Percentiles rank a stretch among this genome's conserved stretches.
phyloP scores from a whole-genome alignment of 2,329 filamentous ascomycete genomes.

The Trichoderma cornu-damae region DNA sequence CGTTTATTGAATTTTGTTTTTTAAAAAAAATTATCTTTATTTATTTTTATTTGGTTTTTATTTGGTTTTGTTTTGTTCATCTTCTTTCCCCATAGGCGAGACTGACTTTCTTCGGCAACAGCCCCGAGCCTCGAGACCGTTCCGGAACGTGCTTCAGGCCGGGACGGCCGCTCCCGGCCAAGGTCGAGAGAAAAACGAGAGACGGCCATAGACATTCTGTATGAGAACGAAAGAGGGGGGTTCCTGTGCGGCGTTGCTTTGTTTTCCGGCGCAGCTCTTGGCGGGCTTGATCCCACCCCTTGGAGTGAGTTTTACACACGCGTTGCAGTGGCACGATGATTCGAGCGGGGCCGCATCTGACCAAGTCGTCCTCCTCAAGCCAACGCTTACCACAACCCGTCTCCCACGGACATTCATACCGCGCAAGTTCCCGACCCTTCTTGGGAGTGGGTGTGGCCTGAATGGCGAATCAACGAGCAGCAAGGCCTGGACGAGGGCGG shows the following conservation, averaged over 20 bases:
- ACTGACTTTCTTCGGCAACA: conserved; percentile 18
- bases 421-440: conserved; percentile 90
- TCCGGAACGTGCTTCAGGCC: background rate
- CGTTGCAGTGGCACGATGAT: too few relatives aligned
- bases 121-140: conserved; percentile 28
- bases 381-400: conserved; percentile 58
- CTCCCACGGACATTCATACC: conserved; percentile 66
- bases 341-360: background rate
- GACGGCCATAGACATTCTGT: conserved; percentile 75
- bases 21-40: too few relatives aligned
- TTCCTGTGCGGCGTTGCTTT: conserved; percentile 84
- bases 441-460: conserved; percentile 81
- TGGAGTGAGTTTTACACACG: conserved; percentile 60
- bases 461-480: conserved; percentile 65
- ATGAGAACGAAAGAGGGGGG: conserved; percentile 89
- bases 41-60: too few relatives aligned
- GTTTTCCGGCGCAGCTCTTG: conserved; percentile 81
- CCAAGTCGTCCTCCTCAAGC: conserved; percentile 33
- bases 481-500: conserved; percentile 76
- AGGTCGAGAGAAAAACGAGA: conserved; percentile 39
- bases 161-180: conserved; percentile 31
- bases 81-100: too few relatives aligned
- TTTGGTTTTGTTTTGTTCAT: too few relatives aligned
- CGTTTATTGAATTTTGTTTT: too few relatives aligned
- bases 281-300: conserved; percentile 76